phyloP scores from a whole-genome alignment of 208 protist genomes.

The Borovskyia barvae region DNA sequence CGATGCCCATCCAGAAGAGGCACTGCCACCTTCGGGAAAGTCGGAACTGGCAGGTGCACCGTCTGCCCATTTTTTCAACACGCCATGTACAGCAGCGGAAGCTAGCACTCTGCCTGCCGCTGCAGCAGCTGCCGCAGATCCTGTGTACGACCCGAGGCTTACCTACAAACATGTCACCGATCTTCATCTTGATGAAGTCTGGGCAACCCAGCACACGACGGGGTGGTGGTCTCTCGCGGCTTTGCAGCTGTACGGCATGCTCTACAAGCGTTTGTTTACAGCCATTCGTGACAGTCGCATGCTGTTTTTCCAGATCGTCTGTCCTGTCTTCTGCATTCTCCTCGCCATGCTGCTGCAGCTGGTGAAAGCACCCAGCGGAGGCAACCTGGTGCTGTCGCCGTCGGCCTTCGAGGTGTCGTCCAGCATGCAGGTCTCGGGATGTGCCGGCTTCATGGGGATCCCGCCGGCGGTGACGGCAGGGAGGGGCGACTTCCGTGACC shows the following conservation, averaged over 20 bases:
- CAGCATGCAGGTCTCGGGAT: conserved; percentile 17
- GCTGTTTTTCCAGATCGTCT: conserved; percentile 67
- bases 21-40: no score
- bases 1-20: no score
- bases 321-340: conserved; percentile 59
- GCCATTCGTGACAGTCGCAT: conserved; percentile 56
- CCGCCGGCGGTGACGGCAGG: neutral
- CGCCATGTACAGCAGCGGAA: no score
- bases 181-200: conserved; percentile 21
- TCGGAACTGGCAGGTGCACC: no score
- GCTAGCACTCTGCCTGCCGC: no score
- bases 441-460: conserved; percentile 21
- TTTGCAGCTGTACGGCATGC: conserved; percentile 44
- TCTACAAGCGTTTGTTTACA: conserved; percentile 63
- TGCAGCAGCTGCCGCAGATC: no score
- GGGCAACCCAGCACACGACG: conserved; percentile 1
- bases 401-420: conserved; percentile 13
- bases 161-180: conserved; percentile 13
- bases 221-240: conserved; percentile 2
- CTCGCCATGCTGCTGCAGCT: conserved; percentile 62
- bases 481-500: neutral
- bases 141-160: no score
- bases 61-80: no score
- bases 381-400: conserved; percentile 20
- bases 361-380: conserved; percentile 13